Evolutionary conservation across 2,329 filamentous ascomycete species (phyloP).

Genomic region (Acrocalymma vagum): DNA sequence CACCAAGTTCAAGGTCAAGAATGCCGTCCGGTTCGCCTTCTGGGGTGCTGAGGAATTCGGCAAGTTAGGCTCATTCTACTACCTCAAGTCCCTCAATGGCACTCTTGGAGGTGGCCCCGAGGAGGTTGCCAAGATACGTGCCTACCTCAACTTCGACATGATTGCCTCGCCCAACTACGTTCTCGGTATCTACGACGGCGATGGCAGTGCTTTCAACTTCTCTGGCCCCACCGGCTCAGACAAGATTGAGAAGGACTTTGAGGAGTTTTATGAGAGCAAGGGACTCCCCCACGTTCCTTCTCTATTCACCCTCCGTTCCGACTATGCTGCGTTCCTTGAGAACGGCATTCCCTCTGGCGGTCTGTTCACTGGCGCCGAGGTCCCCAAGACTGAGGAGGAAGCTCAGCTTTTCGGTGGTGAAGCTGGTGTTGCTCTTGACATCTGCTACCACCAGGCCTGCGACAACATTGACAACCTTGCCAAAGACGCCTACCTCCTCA

Average conservation of each 20-base stretch:
- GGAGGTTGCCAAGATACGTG: conserved; percentile 48
- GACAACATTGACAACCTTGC: conserved; percentile 48
- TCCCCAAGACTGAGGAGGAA: conserved; percentile 49
- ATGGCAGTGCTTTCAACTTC: conserved; percentile 48
- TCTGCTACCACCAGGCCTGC: conserved; percentile 48
- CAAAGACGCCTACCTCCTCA: conserved; percentile 46
- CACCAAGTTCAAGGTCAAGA: conserved; percentile 49
- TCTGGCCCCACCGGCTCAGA: conserved; percentile 45
- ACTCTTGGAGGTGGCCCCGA: conserved; percentile 34
- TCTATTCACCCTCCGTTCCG: conserved; percentile 48
- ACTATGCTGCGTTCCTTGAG: conserved; percentile 52
- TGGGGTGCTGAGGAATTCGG: conserved; percentile 53
- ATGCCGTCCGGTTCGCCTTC: conserved; percentile 52
- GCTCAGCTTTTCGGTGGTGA: conserved; percentile 46
- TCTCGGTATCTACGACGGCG: conserved; percentile 50
- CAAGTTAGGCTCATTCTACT: conserved; percentile 48
- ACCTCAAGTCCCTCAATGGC: conserved; percentile 46
- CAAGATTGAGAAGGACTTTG: conserved; percentile 45
- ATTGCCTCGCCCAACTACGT: conserved; percentile 51
- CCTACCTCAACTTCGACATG: conserved; percentile 56
- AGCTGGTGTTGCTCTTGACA: conserved; percentile 47
- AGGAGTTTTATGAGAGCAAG: conserved; percentile 45
- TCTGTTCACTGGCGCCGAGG: conserved; percentile 51
- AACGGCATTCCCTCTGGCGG: conserved; percentile 51
- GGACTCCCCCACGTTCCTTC: conserved; percentile 42